These are phyloP conservation scores for Cordia subcordata DNA, from an alignment of 257 asterid genomes.

Conservation along the genomic window DNA sequence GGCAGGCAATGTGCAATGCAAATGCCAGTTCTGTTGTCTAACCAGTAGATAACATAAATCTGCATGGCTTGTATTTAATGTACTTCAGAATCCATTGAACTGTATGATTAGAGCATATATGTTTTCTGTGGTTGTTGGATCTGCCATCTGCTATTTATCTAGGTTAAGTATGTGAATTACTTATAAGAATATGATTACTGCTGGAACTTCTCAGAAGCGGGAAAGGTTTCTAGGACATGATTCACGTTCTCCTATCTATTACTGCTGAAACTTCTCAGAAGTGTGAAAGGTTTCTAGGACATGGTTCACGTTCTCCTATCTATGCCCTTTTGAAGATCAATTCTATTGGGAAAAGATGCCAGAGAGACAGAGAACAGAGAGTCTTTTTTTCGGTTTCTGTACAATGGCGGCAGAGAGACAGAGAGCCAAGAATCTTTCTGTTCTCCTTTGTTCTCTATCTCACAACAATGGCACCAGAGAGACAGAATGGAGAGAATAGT, in stretches of 20 bases:
- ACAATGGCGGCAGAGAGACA: no score
- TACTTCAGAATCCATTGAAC: neutral
- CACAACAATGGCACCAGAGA: no score
- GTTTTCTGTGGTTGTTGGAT: slow-evolving; percentile 7
- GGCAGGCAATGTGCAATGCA: slow-evolving; percentile 55
- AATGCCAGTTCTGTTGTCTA: slow-evolving; percentile 35
- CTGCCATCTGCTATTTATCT: slow-evolving; percentile 3
- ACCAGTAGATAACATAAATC: slow-evolving; percentile 15
- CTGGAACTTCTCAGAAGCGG: neutral
- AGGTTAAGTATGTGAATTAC: slow-evolving; percentile 2
- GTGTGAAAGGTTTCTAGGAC: neutral
- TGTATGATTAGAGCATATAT: slow-evolving; percentile 8
- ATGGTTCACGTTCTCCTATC: no score
- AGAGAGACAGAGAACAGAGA: no score
- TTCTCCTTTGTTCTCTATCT: no score
- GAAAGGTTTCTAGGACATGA: no score
- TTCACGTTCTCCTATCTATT: no score
- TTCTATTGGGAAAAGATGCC: no score
- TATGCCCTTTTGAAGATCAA: no score
- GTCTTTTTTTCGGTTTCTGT: no score
- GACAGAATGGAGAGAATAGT: no score
- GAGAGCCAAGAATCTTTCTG: no score
- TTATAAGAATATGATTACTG: neutral
- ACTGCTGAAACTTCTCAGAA: neutral
- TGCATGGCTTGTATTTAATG: neutral